Base-by-base conservation (phyloP, 2,329 filamentous ascomycete species). In the Fusarium xylarioides region DNA sequence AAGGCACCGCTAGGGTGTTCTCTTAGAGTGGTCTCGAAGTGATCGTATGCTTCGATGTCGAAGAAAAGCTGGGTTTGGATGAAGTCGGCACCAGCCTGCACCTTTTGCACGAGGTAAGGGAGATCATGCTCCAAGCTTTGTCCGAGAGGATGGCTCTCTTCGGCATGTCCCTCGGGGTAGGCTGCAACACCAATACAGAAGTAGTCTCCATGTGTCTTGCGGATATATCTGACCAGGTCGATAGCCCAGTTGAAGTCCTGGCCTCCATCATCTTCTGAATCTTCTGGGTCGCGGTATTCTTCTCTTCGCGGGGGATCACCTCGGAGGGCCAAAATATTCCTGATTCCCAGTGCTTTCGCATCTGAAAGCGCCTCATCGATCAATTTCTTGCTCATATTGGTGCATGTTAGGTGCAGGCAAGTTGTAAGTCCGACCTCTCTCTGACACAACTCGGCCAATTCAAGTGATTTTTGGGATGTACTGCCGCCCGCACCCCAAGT, bases 61-160 rank as follows among this genome's bases (percentile, higher is more conserved):
- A 97, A 99, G 83, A 98, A 98, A 14, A 99, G 87, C 82, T 99
- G 96, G 2, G 96, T 98, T 94, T 99, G 97, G 82, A 99, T 93
- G 80, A 99, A 99, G 83, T 98, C 95, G 56, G 95, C 96, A 2
- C 96, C 96, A 7, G 96, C 96, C 76, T 92, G 87, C 2, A 92
- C 92, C 87, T 99, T 99, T 75, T 97, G 95, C 16, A 97, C 90
- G 60, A 99, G 86, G 78, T 93, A 97, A 2, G 95, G 93, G 66
- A 99, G 83, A 82, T 99, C 96, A 71, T 93, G 89, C 78, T 97
- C 93, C 42, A 91, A 79, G 74, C 87, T 90, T 82, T 92, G 90
- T 32, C 87, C 89, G 38, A 86, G 80, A 4, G 95, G 95, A 81
- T 97, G 92, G 69, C 91, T 94, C 81, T 97, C 94, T 79, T 97